These are phyloP conservation scores for Malus asiatica DNA, from an alignment of 306 rosid species.

Conservation along the genomic window DNA sequence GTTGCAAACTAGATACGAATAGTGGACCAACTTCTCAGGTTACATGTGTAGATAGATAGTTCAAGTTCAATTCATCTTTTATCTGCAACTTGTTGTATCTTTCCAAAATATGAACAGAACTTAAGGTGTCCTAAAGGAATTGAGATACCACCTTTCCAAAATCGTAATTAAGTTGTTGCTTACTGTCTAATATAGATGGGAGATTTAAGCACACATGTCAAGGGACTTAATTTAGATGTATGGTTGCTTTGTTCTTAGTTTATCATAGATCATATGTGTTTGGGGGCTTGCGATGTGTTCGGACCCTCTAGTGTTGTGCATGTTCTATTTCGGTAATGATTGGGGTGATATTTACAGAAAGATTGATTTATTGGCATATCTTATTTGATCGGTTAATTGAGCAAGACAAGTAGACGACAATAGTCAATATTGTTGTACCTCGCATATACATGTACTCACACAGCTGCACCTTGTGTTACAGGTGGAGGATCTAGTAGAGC, in stretches of 20 bases:
- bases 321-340: not conserved
- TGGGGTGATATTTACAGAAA: not conserved
- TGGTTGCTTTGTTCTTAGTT: too few relatives aligned
- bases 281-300: not conserved
- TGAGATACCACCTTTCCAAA: not conserved
- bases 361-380: not conserved
- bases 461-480: conserved; percentile 3
- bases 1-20: not conserved
- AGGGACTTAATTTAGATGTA: not conserved
- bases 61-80: not conserved
- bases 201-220: not conserved
- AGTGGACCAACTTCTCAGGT: not conserved
- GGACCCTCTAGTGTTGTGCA: not conserved
- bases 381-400: not conserved
- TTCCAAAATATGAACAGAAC: not conserved
- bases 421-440: not conserved
- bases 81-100: not conserved
- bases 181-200: not conserved
- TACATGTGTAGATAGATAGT: not conserved
- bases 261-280: not conserved
- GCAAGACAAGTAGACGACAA: not conserved
- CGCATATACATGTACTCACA: not conserved
- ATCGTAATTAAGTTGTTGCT: not conserved
- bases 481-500: conserved; percentile 66
- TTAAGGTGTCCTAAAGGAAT: not conserved